Evolutionary conservation across 78 protist species (phyloP).

Genomic region (Salpingoeca rosetta): DNA sequence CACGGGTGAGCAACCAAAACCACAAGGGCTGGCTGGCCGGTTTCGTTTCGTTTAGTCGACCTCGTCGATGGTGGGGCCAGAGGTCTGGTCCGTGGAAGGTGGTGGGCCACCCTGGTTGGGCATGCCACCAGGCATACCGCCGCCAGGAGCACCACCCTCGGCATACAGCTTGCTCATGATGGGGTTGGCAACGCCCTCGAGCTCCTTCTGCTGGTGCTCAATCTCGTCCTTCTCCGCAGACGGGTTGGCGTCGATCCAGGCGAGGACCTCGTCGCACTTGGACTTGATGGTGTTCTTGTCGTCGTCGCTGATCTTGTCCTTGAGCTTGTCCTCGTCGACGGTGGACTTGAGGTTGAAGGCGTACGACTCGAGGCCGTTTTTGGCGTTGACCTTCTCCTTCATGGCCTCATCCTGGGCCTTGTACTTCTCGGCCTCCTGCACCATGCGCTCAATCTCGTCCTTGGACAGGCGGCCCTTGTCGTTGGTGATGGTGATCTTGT

Average conservation of each 20-base stretch:
- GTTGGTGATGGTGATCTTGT: conserved; percentile 88
- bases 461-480: conserved; percentile 84
- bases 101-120: conserved; percentile 30
- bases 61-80: conserved; percentile 10
- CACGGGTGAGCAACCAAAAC: too few species aligned
- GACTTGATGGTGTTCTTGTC: conserved; percentile 15
- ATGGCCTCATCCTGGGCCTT: conserved; percentile 67
- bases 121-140: conserved; percentile 63
- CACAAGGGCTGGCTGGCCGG: too few species aligned
- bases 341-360: conserved; percentile 40
- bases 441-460: conserved; percentile 92
- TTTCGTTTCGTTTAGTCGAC: too few species aligned
- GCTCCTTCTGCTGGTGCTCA: conserved; percentile 70
- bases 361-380: conserved; percentile 77
- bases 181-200: conserved; percentile 74
- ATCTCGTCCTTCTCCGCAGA: conserved; percentile 54
- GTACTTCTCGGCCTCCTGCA: conserved; percentile 84
- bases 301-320: conserved; percentile 24
- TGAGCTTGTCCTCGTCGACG: conserved; percentile 3
- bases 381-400: conserved; percentile 38
- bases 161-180: conserved; percentile 81
- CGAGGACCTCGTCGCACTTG: conserved; percentile 15
- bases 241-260: conserved; percentile 41
- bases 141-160: too few species aligned
- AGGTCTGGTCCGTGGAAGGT: background rate